These are phyloP conservation scores for Nakazawaea ishiwadae DNA, from an alignment of 805 yeast species.

Conservation along the genomic window DNA sequence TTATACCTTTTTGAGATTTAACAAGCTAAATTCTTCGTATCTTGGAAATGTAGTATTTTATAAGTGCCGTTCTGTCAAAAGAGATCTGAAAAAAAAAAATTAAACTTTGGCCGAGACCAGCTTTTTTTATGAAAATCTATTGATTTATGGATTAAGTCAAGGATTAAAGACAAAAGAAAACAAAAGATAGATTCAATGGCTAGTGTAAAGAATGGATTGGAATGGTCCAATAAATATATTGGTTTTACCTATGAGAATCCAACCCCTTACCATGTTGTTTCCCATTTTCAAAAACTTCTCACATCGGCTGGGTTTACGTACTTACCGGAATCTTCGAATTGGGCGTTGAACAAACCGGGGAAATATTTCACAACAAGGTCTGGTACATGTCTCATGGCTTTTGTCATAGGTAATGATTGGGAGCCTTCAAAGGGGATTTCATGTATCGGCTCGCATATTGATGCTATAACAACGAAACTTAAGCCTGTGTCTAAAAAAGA, in stretches of 20 bases:
- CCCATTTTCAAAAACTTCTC: conserved; percentile 42
- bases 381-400: conserved; percentile 65
- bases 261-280: conserved; percentile 72
- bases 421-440: conserved; percentile 61
- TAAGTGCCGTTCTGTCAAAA: no score
- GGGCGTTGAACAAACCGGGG: conserved; percentile 41
- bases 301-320: conserved; percentile 58
- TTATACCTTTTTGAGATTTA: no score
- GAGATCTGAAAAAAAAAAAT: no score
- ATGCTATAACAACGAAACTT: conserved; percentile 60
- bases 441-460: conserved; percentile 70
- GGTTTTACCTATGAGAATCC: conserved; percentile 70
- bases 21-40: no score
- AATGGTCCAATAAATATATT: conserved; percentile 56
- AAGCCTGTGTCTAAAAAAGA: conserved; percentile 66
- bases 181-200: no score
- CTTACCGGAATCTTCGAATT: conserved; percentile 56
- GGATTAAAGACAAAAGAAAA: no score
- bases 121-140: no score
- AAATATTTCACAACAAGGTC: conserved; percentile 64
- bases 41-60: no score
- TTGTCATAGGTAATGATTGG: conserved; percentile 65
- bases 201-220: no score
- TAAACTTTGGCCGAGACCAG: no score
- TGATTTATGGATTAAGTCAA: no score